Evolutionary conservation across 2,329 filamentous ascomycete species (phyloP).

Genomic region (Claviceps purpurea): DNA sequence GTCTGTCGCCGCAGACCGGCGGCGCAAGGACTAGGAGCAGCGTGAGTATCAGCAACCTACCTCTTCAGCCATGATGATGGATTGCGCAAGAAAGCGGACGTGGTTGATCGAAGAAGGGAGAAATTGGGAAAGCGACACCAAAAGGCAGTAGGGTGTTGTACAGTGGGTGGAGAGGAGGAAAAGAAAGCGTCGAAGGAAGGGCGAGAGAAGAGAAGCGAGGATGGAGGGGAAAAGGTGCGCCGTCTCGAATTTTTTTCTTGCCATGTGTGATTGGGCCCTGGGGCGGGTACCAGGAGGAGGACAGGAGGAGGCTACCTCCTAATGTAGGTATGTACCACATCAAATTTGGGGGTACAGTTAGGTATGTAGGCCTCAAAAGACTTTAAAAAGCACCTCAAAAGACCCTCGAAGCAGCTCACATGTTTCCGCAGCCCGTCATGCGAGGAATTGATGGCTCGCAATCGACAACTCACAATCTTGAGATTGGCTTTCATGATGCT

Average conservation of each 20-base stretch:
- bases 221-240: constrained; percentile 13
- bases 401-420: no score
- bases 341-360: no score
- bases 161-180: constrained; percentile 10
- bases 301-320: neutral
- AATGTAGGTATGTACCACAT: no score
- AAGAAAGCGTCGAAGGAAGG: constrained; percentile 9
- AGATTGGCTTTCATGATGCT: no score
- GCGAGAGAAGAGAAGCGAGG: constrained; percentile 16
- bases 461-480: no score
- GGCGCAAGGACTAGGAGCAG: constrained; percentile 8
- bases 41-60: constrained; percentile 25
- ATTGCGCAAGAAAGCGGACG: constrained; percentile 25
- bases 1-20: constrained; percentile 14
- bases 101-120: constrained; percentile 14
- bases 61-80: constrained; percentile 46
- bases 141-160: constrained; percentile 10
- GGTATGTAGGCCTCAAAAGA: no score
- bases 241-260: constrained; percentile 24
- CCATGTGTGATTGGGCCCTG: constrained; percentile 23
- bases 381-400: no score
- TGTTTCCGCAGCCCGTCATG: no score
- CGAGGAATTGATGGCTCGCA: no score
- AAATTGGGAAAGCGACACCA: constrained; percentile 12
- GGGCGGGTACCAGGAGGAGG: constrained; percentile 6